These are phyloP conservation scores for Leccinum pellstonianum DNA, from an alignment of 768 basidiomycete species.

Conservation along the genomic window DNA sequence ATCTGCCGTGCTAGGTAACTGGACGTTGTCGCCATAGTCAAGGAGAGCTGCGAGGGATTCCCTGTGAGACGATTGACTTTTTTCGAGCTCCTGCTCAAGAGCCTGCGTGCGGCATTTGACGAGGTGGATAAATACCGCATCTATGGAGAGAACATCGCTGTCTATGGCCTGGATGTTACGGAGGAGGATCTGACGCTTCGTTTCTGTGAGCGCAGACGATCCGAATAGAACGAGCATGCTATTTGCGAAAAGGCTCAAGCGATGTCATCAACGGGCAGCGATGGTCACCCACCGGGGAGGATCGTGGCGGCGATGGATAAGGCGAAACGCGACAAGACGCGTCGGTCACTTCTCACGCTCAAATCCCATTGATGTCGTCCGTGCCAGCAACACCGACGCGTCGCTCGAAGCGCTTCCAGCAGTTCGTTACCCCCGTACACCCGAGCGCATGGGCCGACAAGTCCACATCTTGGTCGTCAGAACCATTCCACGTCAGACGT, in stretches of 20 bases:
- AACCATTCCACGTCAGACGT: conserved; percentile 22
- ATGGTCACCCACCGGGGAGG: conserved; percentile 18
- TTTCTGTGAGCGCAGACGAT: conserved; percentile 68
- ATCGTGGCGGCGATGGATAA: conserved; percentile 5
- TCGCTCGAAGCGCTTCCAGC: conserved; percentile 38
- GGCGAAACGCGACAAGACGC: not conserved
- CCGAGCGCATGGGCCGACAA: conserved; percentile 28
- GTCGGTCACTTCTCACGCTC: not conserved
- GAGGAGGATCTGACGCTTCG: conserved; percentile 70
- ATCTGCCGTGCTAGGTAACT: conserved; percentile 43
- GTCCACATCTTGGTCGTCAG: conserved; percentile 28
- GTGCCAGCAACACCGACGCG: conserved; percentile 31
- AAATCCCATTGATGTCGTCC: conserved; percentile 9
- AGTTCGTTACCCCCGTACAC: conserved; percentile 30
- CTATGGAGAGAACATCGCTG: conserved; percentile 61
- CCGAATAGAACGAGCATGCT: conserved; percentile 81
- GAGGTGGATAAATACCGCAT: conserved; percentile 85
- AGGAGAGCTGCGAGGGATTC: conserved; percentile 68
- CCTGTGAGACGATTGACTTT: conserved; percentile 44
- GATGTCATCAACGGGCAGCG: not conserved
- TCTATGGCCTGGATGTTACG: conserved; percentile 51
- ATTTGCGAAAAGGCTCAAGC: conserved; percentile 7
- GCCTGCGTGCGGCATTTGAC: conserved; percentile 57
- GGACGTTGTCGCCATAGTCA: conserved; percentile 78
- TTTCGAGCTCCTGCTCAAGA: conserved; percentile 47